Evolutionary conservation across 2,329 filamentous ascomycete species (phyloP).

Genomic region (Gremmenia infestans): DNA sequence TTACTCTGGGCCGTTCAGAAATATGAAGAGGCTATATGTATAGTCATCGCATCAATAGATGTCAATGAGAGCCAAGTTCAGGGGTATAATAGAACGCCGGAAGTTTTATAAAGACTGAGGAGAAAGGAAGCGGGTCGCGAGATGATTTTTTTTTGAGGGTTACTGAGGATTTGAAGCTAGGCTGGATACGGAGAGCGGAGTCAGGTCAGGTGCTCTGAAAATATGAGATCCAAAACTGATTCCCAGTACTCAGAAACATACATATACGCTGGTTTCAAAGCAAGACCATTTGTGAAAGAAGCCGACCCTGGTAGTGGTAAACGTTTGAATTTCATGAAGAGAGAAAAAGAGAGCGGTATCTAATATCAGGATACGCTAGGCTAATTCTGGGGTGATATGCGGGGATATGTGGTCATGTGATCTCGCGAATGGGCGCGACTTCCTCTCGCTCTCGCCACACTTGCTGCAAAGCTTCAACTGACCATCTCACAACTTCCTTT

Average conservation of each 20-base stretch:
- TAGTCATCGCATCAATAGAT: conserved; percentile 20
- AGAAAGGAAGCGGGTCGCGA: conserved; percentile 9
- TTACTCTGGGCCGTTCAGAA: conserved; percentile 26
- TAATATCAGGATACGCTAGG: too few species aligned
- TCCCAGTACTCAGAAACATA: not conserved
- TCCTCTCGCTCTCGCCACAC: too few species aligned
- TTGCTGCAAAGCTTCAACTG: too few species aligned
- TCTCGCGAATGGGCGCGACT: too few species aligned
- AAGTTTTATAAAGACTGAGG: conserved; percentile 19
- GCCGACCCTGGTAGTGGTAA: too few species aligned
- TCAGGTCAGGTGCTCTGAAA: too few species aligned
- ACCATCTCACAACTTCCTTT: too few species aligned
- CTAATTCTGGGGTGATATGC: too few species aligned
- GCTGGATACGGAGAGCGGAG: not conserved
- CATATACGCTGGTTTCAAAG: not conserved
- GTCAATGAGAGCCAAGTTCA: conserved; percentile 24
- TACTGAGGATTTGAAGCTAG: conserved; percentile 1
- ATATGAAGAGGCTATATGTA: conserved; percentile 26
- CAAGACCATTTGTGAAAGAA: not conserved
- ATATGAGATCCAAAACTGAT: too few species aligned
- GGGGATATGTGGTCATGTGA: too few species aligned
- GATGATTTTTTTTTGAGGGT: conserved; percentile 2
- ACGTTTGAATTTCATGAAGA: too few species aligned
- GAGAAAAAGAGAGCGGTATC: too few species aligned
- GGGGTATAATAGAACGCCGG: conserved; percentile 27